Conservation (phyloP, 1,284 basidiomycete species). For the Puccinia novopanici region DNA sequence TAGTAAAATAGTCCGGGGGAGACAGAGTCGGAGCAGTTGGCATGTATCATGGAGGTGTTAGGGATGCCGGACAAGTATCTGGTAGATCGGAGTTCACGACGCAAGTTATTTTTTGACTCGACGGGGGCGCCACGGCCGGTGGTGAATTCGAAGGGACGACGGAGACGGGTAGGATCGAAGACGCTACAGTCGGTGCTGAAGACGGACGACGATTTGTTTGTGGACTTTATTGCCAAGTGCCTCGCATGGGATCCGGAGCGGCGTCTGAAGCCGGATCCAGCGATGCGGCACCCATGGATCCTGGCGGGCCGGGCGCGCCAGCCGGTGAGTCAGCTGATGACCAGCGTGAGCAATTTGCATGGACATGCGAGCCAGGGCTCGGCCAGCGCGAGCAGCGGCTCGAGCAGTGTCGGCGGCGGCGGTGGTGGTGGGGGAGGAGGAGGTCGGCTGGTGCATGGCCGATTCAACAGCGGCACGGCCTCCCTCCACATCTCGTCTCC, state of each 20-base stretch:
- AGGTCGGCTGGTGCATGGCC: slow-evolving; percentile 5
- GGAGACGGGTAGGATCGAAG: slow-evolving; percentile 86
- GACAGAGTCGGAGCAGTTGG: slow-evolving; percentile 89
- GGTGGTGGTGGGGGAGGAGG: not conserved
- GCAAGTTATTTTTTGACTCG: slow-evolving; percentile 94
- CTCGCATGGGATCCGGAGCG: slow-evolving; percentile 97
- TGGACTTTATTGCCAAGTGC: slow-evolving; percentile 84
- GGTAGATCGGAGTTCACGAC: slow-evolving; percentile 87
- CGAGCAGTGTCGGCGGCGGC: not conserved
- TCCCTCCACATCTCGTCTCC: slow-evolving; percentile 38
- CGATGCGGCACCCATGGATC: slow-evolving; percentile 62
- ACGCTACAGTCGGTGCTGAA: slow-evolving; percentile 83
- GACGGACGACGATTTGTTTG: slow-evolving; percentile 66
- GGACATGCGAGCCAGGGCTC: not conserved
- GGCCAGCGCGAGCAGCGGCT: too few species aligned
- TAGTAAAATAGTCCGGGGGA: slow-evolving; percentile 27
- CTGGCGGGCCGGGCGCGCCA: slow-evolving; percentile 34
- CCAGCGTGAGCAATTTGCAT: not conserved
- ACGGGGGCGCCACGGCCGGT: slow-evolving; percentile 88
- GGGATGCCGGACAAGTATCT: slow-evolving; percentile 93
- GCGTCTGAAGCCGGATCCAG: slow-evolving; percentile 88
- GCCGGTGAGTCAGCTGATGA: not conserved
- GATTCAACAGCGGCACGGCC: slow-evolving; percentile 16
- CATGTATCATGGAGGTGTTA: slow-evolving; percentile 99
- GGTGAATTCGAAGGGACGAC: slow-evolving; percentile 92